Evolutionary conservation across 2,329 filamentous ascomycete genomes (phyloP).

Genomic region (Furcasterigmium sp.): DNA sequence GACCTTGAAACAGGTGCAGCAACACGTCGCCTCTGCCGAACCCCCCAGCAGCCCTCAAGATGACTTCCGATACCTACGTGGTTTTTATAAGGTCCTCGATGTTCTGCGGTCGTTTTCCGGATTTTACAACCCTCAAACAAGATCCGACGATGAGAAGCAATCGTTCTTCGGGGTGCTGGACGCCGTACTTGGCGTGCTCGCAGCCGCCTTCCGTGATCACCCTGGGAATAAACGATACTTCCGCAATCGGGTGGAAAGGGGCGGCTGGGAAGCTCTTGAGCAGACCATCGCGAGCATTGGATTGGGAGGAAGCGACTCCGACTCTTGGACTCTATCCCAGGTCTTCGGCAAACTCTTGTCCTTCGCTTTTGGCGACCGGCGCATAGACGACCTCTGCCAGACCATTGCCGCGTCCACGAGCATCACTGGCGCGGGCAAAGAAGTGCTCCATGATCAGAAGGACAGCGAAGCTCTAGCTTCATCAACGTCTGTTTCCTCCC

Average conservation of each 20-base stretch:
- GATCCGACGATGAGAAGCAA: slow-evolving; percentile 56
- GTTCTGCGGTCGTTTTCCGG: slow-evolving; percentile 67
- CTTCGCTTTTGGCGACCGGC: slow-evolving; percentile 75
- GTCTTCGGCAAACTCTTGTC: slow-evolving; percentile 79
- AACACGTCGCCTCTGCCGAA: slow-evolving; percentile 46
- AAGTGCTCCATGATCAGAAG: too few relatives aligned
- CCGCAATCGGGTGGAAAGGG: slow-evolving; percentile 65
- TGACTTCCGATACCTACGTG: slow-evolving; percentile 74
- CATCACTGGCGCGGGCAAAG: too few relatives aligned
- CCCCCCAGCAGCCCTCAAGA: slow-evolving; percentile 58
- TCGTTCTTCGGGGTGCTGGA: slow-evolving; percentile 66
- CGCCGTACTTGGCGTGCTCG: slow-evolving; percentile 66
- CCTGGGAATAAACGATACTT: slow-evolving; percentile 88
- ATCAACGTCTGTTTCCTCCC: not conserved
- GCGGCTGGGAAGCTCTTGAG: slow-evolving; percentile 74
- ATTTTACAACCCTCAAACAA: slow-evolving; percentile 66
- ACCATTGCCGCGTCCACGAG: slow-evolving; percentile 28
- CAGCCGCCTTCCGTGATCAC: slow-evolving; percentile 71
- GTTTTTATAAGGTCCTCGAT: slow-evolving; percentile 70
- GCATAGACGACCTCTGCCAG: slow-evolving; percentile 64
- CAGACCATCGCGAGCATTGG: slow-evolving; percentile 66
- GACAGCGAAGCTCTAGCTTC: not conserved
- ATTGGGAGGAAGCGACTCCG: slow-evolving; percentile 58
- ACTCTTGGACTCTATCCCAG: slow-evolving; percentile 63
- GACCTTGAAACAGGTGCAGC: slow-evolving; percentile 60